phyloP scores from a whole-genome alignment of 225 moss, liverwort and hornwort genomes.

The Polytrichum formosum region DNA sequence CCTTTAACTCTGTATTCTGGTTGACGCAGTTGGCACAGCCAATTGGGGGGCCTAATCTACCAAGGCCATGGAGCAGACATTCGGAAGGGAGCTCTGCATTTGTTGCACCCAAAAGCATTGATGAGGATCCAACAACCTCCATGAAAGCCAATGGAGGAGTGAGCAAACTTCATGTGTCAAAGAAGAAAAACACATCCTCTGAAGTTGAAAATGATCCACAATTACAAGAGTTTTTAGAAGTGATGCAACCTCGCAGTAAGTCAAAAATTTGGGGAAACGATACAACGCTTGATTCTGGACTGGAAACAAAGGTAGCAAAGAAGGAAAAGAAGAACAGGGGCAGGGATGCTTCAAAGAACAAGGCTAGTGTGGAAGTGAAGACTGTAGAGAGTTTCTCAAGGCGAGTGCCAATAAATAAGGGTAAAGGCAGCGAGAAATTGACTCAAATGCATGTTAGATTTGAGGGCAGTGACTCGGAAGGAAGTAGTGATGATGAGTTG shows the following conservation, averaged over 20 bases:
- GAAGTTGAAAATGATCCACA: slow-evolving; percentile 60
- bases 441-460: slow-evolving; percentile 80
- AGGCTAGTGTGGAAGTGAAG: slow-evolving; percentile 59
- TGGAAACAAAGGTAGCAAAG: slow-evolving; percentile 20
- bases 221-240: slow-evolving; percentile 81
- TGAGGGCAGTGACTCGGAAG: slow-evolving; percentile 65
- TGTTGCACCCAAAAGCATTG: slow-evolving; percentile 20
- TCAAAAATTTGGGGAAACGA: slow-evolving; percentile 94
- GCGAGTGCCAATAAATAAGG: slow-evolving; percentile 83
- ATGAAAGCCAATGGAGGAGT: slow-evolving; percentile 14
- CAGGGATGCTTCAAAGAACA: slow-evolving; percentile 28
- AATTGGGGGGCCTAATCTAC: slow-evolving; percentile 68
- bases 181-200: slow-evolving; percentile 17
- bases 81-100: slow-evolving; percentile 92
- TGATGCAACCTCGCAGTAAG: slow-evolving; percentile 88
- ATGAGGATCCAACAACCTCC: slow-evolving; percentile 41
- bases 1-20: neutral
- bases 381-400: slow-evolving; percentile 71
- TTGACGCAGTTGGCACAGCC: slow-evolving; percentile 70
- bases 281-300: slow-evolving; percentile 31
- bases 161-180: slow-evolving; percentile 12
- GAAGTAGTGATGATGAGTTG: slow-evolving; percentile 44
- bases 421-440: slow-evolving; percentile 64
- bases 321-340: slow-evolving; percentile 14
- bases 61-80: slow-evolving; percentile 97